Percentiles rank a stretch among this genome's conserved stretches.
Evolutionary conservation across 1,284 basidiomycete species (phyloP).

Genomic region (Vanrija humicola): DNA sequence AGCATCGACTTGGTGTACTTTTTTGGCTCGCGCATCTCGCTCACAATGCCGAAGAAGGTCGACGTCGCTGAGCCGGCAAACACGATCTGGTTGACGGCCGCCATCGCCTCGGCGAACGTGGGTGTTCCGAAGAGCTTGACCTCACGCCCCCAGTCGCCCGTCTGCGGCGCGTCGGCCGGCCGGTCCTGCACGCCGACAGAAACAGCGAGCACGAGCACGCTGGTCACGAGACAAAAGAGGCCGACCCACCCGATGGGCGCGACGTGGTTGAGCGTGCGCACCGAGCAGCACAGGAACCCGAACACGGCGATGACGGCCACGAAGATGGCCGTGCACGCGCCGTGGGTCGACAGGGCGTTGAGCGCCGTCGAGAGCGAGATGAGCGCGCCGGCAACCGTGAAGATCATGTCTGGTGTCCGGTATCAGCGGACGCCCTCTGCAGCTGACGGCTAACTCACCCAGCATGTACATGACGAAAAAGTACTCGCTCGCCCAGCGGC

Average conservation of each 20-base stretch:
- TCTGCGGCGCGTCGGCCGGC: conserved; percentile 29
- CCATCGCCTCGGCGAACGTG: conserved; percentile 26
- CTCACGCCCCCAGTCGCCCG: conserved; percentile 35
- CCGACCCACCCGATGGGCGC: conserved; percentile 36
- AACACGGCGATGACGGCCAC: conserved; percentile 23
- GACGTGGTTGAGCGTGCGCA: conserved; percentile 30
- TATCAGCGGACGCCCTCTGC: no score
- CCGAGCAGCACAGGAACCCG: conserved; percentile 22
- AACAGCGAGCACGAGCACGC: conserved; percentile 42
- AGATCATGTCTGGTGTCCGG: conserved; percentile 17
- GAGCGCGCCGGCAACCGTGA: conserved; percentile 26
- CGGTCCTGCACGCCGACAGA: conserved; percentile 45
- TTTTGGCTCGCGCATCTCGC: conserved; percentile 37
- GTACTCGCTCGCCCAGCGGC: conserved; percentile 22
- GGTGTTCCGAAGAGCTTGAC: conserved; percentile 28
- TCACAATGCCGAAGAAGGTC: conserved; percentile 28
- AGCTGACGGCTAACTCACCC: not conserved
- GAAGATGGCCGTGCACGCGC: conserved; percentile 33
- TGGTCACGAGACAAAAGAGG: conserved; percentile 11
- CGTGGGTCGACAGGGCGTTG: conserved; percentile 30
- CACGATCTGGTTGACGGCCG: conserved; percentile 14
- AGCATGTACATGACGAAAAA: conserved; percentile 20
- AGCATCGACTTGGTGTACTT: conserved; percentile 23
- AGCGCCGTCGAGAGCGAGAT: conserved; percentile 27
- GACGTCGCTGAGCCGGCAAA: conserved; percentile 18